Percentiles rank a stretch among this genome's conserved stretches.
These are phyloP conservation scores for Mucor velutinosus DNA, from an alignment of 371 early-diverging fungal genomes.

Conservation along the genomic window DNA sequence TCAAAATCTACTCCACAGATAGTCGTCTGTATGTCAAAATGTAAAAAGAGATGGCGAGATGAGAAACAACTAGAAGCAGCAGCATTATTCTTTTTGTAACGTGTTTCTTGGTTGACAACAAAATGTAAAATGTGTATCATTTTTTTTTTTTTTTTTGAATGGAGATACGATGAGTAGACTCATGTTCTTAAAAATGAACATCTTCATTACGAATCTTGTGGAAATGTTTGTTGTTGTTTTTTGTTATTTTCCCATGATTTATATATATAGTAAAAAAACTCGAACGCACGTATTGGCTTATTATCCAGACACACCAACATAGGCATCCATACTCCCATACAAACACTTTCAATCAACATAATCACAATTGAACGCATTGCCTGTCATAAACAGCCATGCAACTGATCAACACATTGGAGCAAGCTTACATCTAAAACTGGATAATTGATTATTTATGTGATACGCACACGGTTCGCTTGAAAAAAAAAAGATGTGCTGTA, in stretches of 20 bases:
- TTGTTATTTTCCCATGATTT: constrained; percentile 1
- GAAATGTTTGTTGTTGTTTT: background rate
- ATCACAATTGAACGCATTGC: background rate
- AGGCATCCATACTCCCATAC: background rate
- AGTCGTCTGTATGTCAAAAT: background rate
- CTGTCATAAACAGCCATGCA: background rate
- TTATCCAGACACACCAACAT: background rate
- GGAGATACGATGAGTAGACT: background rate
- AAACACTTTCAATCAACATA: background rate
- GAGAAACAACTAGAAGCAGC: background rate
- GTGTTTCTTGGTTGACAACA: background rate
- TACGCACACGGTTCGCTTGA: no score
- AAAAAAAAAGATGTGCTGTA: no score
- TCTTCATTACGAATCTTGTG: background rate
- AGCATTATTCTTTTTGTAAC: background rate
- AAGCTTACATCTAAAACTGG: background rate
- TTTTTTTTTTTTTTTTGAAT: background rate
- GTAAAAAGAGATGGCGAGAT: background rate
- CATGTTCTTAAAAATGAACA: background rate
- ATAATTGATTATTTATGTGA: background rate
- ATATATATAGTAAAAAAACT: background rate
- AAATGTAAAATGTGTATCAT: background rate
- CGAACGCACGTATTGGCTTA: background rate
- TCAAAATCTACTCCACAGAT: background rate
- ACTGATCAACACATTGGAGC: background rate